Percentiles rank a stretch among this genome's conserved stretches.
Conservation (phyloP, 305 asterid species). For the Fraxinus greggii region DNA sequence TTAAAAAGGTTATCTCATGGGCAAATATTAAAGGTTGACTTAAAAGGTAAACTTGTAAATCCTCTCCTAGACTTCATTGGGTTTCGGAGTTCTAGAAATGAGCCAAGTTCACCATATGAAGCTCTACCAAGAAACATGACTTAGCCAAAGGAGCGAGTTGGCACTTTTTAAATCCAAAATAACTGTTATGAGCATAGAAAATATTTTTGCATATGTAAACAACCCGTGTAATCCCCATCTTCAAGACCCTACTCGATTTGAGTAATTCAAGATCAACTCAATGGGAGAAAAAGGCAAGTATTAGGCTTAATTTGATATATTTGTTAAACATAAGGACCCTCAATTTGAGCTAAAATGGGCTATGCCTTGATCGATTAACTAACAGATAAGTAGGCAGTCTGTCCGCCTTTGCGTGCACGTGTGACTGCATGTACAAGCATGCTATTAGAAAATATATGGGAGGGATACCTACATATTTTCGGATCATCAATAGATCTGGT, state of each 20-base stretch:
- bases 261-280: neutral
- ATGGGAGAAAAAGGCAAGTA: neutral
- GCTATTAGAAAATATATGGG: slow-evolving; percentile 15
- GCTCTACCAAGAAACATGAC: neutral
- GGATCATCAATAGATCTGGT: slow-evolving; percentile 66
- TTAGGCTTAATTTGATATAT: neutral
- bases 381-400: neutral
- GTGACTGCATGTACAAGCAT: neutral
- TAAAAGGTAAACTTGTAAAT: neutral
- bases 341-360: neutral
- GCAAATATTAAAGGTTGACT: neutral
- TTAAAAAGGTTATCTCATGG: neutral
- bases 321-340: neutral
- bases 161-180: neutral
- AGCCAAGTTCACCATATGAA: neutral
- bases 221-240: neutral
- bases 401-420: neutral
- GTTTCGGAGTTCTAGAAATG: neutral
- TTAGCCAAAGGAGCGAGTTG: neutral
- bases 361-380: neutral
- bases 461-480: slow-evolving; percentile 67
- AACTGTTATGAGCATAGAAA: neutral
- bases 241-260: neutral
- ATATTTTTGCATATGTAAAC: neutral
- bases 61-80: neutral